Evolutionary conservation across 140 eudicot species (phyloP), one percentile per base, ranked within the genome.

Genomic region (Oenanthe javanica): DNA sequence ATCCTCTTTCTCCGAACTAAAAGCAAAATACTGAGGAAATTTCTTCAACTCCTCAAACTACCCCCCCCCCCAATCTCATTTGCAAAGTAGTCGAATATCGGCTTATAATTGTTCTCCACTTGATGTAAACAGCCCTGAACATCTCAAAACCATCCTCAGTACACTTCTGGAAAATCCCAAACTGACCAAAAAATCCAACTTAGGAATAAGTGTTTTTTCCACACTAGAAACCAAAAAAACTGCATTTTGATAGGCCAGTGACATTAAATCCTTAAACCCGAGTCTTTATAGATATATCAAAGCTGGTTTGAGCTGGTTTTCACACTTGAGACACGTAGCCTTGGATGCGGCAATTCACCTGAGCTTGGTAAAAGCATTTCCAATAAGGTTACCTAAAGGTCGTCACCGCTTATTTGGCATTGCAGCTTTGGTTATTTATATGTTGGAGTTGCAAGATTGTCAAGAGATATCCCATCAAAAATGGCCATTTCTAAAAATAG

Each of bases 1-100:
- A n/a, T 31, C 88, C 79, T 92, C 88, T 50, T 90, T 90, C 80
- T 88, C 95, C 89, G 88, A 83, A 78, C 95, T 90, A 80, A 86
- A 90, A 25, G 92, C 83, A 78, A 90, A 90, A 79, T 86, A 90
- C 81, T 88, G 92, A 1, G 95, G 92, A 57, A 90, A 90, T 61
- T 81, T 84, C 51, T 85, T 88, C 80, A 90, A 67, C 47, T 90
- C 95, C n/a, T 70, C 90, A 83, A 52, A 55, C 79, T 80, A 48
- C 92, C 83, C 50, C 69, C 78, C 92, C n/a, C n/a, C n/a, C n/a
- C n/a, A n/a, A 90, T 90, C 40, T 83, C 89, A 71, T 69, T 77
- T 2, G 72, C 79, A 48, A 88, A 90, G 77, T 74, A 88, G 64
- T 86, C 87, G 3, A 88, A 86, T 82, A 88, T 90, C 1, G 92